Percentiles rank a stretch among this genome's conserved stretches.
Conservation (phyloP, 805 yeast species). For the Vanderwaltozyma polyspora region DNA sequence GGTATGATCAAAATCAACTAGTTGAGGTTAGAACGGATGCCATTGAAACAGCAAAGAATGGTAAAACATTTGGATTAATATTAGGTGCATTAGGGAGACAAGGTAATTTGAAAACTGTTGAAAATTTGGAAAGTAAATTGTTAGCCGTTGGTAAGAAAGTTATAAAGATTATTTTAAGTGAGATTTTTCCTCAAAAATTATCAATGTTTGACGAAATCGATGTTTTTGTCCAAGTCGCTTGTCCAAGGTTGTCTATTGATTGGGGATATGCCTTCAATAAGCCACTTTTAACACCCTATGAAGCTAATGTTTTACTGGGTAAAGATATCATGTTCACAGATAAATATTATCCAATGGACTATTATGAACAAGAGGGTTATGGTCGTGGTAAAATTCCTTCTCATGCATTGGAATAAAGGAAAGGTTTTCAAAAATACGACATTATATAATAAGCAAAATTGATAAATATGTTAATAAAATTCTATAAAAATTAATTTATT, state of each 20-base stretch:
- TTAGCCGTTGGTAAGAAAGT: slow-evolving; percentile 48
- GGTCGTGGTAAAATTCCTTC: slow-evolving; percentile 75
- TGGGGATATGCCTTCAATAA: slow-evolving; percentile 97
- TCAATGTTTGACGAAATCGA: slow-evolving; percentile 90
- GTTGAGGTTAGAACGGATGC: slow-evolving; percentile 65
- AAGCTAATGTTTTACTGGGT: slow-evolving; percentile 80
- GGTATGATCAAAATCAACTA: slow-evolving; percentile 79
- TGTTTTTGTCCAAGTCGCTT: slow-evolving; percentile 94
- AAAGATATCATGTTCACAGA: slow-evolving; percentile 57
- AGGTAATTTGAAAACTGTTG: slow-evolving; percentile 73
- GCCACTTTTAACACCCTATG: slow-evolving; percentile 91
- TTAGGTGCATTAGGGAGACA: slow-evolving; percentile 93
- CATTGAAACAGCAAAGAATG: slow-evolving; percentile 44
- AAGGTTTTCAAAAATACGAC: neutral
- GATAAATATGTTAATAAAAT: too few species aligned
- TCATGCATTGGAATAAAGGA: slow-evolving; percentile 9
- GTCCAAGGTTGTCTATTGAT: slow-evolving; percentile 90
- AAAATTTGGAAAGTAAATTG: slow-evolving; percentile 49
- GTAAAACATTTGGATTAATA: slow-evolving; percentile 68
- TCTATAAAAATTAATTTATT: too few species aligned
- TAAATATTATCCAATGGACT: slow-evolving; percentile 87
- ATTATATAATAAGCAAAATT: too few species aligned
- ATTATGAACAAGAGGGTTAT: slow-evolving; percentile 79
- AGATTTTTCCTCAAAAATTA: slow-evolving; percentile 84
- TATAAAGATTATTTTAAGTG: slow-evolving; percentile 76